Base-by-base conservation (phyloP, 192 early-diverging fungal species). In the Spinellus fusiger region DNA sequence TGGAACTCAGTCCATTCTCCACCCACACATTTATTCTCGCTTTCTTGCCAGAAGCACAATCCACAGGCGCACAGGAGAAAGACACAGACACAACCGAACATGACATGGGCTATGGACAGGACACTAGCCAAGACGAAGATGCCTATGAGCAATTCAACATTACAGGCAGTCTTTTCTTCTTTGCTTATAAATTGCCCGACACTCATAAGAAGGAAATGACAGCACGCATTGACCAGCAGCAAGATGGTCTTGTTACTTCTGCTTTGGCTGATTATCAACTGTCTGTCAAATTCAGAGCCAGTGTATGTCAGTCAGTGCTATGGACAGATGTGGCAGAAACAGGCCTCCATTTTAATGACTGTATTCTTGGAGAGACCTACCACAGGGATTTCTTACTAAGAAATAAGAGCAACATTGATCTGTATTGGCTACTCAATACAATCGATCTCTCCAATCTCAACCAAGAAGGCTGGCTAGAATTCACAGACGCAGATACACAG, bases 331-430 rank as follows among this genome's bases (percentile, higher is more conserved):
- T 95, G 69, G 85, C 87, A 5, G 92, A 94, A 46, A 93, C 89
- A 35, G 95, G 96, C 20, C 82, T 98, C 23, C 86, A 85, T 54
- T 92, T 98, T 71, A 93, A 98, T 57, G 94, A 96, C 66, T 98
- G 95, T 65, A 88, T 96, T 7, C 78, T 85, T 20, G 93, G 93
- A 15, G 86, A 85, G 25, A 85, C 86, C 10, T 97, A 95, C 62
- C 90, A 92, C 75, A 90, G 91, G 48, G 88, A 93, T 65, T 91
- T 98, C 65, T 87, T 87, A 0, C 83, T 98, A 20, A 84, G 83
- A 75, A 97, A 95, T 68, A 80, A 85, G 22, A 94, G 92, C 16
- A 93, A 91, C 59, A 93, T 97, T 56, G 90, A 89, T 29, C 76
- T 98, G 6, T 93, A 90, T 59, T 98, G 94, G 93, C 66, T 83